Conservation (phyloP, 768 basidiomycete species). For the Phanerochaete sordida region DNA sequence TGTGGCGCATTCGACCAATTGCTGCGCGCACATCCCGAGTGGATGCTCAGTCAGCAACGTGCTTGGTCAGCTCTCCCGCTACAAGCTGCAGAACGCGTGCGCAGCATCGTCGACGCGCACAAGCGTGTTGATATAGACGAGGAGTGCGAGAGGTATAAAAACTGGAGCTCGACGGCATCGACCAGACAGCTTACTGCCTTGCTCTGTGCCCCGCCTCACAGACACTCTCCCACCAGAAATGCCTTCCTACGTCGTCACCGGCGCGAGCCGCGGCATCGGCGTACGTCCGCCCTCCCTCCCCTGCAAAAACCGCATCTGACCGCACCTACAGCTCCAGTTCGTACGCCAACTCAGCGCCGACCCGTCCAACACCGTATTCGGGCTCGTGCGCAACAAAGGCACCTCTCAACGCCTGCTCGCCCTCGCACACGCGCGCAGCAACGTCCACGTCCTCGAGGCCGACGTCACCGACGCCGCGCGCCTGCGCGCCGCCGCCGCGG, state of each 20-base stretch:
- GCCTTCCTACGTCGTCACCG: slow-evolving; percentile 23
- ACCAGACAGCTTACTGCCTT: background rate
- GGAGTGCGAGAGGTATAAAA: slow-evolving; percentile 1
- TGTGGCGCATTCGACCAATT: too few relatives aligned
- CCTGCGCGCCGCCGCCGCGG: slow-evolving; percentile 27
- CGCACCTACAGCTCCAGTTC: slow-evolving; percentile 18
- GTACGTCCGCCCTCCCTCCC: slow-evolving; percentile 9
- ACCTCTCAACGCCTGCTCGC: slow-evolving; percentile 8
- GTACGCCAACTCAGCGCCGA: slow-evolving; percentile 20
- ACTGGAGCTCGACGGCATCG: background rate
- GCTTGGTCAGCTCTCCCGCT: background rate
- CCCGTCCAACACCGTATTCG: slow-evolving; percentile 21
- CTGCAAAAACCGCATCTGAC: background rate
- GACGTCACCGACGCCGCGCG: slow-evolving; percentile 31
- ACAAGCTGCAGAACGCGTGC: too few relatives aligned
- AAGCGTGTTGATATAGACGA: background rate
- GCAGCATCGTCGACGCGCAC: background rate
- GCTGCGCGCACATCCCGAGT: too few relatives aligned
- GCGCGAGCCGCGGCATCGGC: slow-evolving; percentile 24
- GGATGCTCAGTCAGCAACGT: slow-evolving; percentile 1
- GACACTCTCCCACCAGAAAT: background rate
- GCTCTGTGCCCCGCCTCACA: background rate
- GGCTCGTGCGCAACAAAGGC: slow-evolving; percentile 18
- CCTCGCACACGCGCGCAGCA: slow-evolving; percentile 13
- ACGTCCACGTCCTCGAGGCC: slow-evolving; percentile 33